A percentile compares a stretch with the other conserved stretches of the same genome.
These are phyloP conservation scores for Diaporthe capsici DNA, from an alignment of 2,329 filamentous ascomycete genomes.

Conservation along the genomic window DNA sequence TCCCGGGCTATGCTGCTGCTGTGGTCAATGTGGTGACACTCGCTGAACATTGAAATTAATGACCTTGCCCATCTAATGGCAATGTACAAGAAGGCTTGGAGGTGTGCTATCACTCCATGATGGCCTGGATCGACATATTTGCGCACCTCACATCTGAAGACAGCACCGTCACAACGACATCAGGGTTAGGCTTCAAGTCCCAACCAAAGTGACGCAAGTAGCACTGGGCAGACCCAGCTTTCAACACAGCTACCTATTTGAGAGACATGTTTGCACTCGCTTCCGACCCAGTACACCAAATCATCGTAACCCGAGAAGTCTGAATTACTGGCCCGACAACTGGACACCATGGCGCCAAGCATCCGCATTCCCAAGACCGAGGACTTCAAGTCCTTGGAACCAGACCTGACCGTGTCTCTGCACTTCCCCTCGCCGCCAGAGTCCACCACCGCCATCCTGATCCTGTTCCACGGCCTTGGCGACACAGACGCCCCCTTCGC, in stretches of 20 bases:
- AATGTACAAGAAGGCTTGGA: neutral
- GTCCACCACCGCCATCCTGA: constrained; percentile 79
- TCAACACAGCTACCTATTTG: neutral
- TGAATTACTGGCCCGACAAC: neutral
- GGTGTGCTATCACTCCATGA: neutral
- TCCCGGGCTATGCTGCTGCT: neutral
- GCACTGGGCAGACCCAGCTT: constrained; percentile 3
- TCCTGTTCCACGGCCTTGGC: constrained; percentile 88
- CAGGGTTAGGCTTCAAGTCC: constrained; percentile 26
- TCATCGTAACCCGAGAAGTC: neutral
- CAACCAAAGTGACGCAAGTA: constrained; percentile 22
- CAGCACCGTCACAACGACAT: neutral
- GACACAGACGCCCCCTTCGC: constrained; percentile 80
- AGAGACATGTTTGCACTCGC: neutral
- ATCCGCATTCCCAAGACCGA: constrained; percentile 63
- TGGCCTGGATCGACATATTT: neutral
- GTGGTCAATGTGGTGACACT: neutral
- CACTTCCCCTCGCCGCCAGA: constrained; percentile 69
- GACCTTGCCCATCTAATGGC: too few species aligned
- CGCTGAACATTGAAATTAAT: neutral
- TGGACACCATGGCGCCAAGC: constrained; percentile 55
- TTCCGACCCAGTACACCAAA: neutral
- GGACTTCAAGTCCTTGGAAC: constrained; percentile 63
- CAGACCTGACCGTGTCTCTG: constrained; percentile 59
- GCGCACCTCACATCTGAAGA: neutral